Evolutionary conservation across 805 yeast genomes (phyloP), one percentile per base, ranked within the genome.

Genomic region (Wickerhamiella kurtzmanii): DNA sequence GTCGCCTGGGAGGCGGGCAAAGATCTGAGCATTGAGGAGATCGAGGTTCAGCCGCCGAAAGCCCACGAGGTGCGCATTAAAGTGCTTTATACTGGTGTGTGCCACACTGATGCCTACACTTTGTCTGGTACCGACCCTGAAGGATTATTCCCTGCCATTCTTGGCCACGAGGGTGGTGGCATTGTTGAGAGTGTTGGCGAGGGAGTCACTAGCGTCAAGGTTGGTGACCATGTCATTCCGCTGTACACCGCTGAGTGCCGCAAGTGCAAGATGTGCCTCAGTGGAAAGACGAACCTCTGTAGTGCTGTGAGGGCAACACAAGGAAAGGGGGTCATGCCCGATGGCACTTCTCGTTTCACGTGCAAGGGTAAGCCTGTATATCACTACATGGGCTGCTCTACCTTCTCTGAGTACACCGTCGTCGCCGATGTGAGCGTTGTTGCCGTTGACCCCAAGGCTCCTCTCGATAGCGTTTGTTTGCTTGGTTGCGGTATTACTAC

Each of bases 151-250:
- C 97, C 97, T 16, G 81, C 79, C 17, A 70, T 92, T 51, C 73
- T 94, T 59, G 99, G 99, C 52, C 99, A 92, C 68, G 99, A 92
- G 68, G 96, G 96, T 68, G 95, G 96, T 37, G 99, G 98, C 61
- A 72, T 85, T 52, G 97, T 92, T 41, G 98, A 89, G 71, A 76
- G 86, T 45, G 75, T 92, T 39, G 99, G 99, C 60, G 95, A 83
- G 62, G 96, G 84, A 54, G 98, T 92, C 50, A 79, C 87, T 51
- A 76, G 68, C 60, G 96, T 89, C 58, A 83, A 86, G 69, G 80
- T 73, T 36, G 99, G 99, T 56, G 98, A 92, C 67, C 81, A 80
- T 55, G 99, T 92, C 52, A 76, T 94, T 59, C 88, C 94, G 18
- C 71, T 92, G 41, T 94, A 92, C 76, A 92, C 97, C 35, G 95